A percentile compares a stretch with the other conserved stretches of the same genome.
Evolutionary conservation across 179 eudicot genomes (phyloP).

Genomic region (Patellifolia procumbens): DNA sequence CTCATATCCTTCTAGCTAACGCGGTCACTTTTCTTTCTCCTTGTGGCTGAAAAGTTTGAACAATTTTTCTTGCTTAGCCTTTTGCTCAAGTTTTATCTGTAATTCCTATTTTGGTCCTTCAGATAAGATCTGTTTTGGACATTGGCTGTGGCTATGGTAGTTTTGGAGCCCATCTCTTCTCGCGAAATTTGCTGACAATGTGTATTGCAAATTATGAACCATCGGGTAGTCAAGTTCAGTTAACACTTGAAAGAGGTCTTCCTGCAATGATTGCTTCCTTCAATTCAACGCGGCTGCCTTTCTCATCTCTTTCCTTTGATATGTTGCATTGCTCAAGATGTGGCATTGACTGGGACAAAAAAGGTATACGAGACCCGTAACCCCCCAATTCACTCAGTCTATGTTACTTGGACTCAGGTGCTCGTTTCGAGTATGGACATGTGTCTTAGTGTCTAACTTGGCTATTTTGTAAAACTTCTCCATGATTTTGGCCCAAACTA

Average conservation of each 20-base stretch:
- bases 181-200: constrained; percentile 75
- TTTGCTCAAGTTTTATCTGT: background rate
- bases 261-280: constrained; percentile 97
- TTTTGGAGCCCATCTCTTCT: constrained; percentile 92
- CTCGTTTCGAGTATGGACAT: too few species aligned
- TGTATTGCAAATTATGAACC: constrained; percentile 92
- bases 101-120: constrained; percentile 17
- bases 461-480: too few species aligned
- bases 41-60: background rate
- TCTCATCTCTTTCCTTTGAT: constrained; percentile 89
- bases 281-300: constrained; percentile 68
- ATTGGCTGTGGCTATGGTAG: constrained; percentile 98
- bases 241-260: constrained; percentile 97
- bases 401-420: too few species aligned
- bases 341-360: constrained; percentile 81
- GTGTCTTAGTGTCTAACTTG: too few species aligned
- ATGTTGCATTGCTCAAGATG: constrained; percentile 96
- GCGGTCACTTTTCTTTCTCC: background rate
- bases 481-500: too few species aligned
- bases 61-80: background rate
- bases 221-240: constrained; percentile 97
- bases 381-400: background rate
- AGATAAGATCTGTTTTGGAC: constrained; percentile 88
- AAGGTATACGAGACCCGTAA: constrained; percentile 47
- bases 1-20: background rate